phyloP scores from a whole-genome alignment of 371 early-diverging fungal genomes.

The Encephalitozoon hellem region DNA sequence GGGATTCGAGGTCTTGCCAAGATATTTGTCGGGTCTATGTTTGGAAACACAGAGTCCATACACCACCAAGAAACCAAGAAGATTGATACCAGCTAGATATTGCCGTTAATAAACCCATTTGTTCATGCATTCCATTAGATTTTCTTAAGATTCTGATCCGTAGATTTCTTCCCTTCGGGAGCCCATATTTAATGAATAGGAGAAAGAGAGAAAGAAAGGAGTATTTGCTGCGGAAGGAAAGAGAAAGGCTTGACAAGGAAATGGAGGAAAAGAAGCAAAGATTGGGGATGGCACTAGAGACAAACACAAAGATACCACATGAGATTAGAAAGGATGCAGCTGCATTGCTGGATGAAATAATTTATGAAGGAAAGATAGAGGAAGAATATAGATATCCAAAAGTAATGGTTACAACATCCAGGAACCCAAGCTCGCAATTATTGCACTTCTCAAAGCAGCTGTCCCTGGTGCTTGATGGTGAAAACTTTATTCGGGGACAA shows the following conservation, averaged over 20 bases:
- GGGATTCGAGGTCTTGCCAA: constrained; percentile 13
- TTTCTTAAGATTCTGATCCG: not conserved
- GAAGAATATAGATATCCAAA: constrained; percentile 65
- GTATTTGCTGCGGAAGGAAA: constrained; percentile 25
- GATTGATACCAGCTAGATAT: not conserved
- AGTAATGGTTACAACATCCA: constrained; percentile 85
- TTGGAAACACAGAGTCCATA: not conserved
- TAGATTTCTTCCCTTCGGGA: not conserved
- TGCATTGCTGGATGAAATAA: constrained; percentile 42
- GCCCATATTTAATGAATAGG: not conserved
- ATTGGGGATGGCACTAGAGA: constrained; percentile 8
- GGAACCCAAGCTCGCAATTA: constrained; percentile 82
- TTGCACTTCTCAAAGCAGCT: constrained; percentile 93
- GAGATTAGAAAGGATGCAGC: constrained; percentile 35
- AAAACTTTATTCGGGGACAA: constrained; percentile 88
- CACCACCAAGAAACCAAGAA: not conserved
- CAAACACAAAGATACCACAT: constrained; percentile 31
- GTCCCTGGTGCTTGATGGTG: constrained; percentile 82
- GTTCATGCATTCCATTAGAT: not conserved
- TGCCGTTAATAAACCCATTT: not conserved
- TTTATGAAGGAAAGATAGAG: constrained; percentile 40
- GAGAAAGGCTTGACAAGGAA: constrained; percentile 10
- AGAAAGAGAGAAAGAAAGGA: constrained; percentile 20
- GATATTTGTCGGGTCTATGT: not conserved
- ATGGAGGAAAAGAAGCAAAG: constrained; percentile 30